Base-by-base conservation (phyloP, 768 basidiomycete species). In the Dioszegia aurantiaca region DNA sequence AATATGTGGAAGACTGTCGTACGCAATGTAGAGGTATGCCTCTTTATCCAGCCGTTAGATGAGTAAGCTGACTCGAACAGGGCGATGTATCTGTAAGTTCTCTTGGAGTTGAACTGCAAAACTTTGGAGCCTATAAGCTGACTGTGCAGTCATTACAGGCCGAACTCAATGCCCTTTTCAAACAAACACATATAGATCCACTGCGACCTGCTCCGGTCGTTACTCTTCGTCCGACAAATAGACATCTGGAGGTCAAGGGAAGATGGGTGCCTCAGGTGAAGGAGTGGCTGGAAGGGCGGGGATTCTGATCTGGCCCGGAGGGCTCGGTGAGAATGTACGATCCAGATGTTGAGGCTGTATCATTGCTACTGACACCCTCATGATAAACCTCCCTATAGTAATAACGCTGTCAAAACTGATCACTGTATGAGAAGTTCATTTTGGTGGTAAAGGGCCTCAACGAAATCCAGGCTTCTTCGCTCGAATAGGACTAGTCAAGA, bases 211-310 rank as follows among this genome's bases (percentile, higher is more conserved):
- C 59, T 2, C 62, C 65, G 16, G 24, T 36, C 36, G 33, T 44
- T 12, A 58, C 45, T 23, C 19, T 63, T 3, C 58, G 59, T 5
- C 62, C 61, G 24, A 63, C 65, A 28, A 67, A 63, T 52, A 21
- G 33, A 23, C 61, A 67, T 51, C 19, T 67, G 33, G 59, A 56
- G 16, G 33, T 67, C 24, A 67, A 55, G 52, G 65, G 65, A 27
- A 57, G 47, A 31, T 58, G 57, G 57, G 61, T 62, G 5, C 30
- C 33, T 8, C 57, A 62, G 58, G 46, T 59, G 39, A 62, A 62
- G 33, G 53, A 33, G n/a, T 62, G 36, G 31, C 21, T 62, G 39
- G 57, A 62, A 43, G 52, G 33, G 16, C 21, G 51, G 44, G 60
- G 60, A 37, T 62, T 62, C 33, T 62, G 23, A 26, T 10, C 26